Evolutionary conservation across 306 rosid species (phyloP).

Genomic region (Rosa rugosa): DNA sequence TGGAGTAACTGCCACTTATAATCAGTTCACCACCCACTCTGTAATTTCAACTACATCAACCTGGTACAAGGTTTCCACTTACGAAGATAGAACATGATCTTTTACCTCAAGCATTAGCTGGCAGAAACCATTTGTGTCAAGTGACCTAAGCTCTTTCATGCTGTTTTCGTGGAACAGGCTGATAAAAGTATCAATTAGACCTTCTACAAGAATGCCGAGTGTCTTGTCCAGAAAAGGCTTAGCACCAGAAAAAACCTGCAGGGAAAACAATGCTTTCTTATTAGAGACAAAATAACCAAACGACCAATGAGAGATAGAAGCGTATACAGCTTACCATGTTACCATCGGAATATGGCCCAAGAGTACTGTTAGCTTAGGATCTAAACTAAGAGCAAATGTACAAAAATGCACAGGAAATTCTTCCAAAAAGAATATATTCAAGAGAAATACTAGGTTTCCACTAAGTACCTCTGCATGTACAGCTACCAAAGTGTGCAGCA

Average conservation of each 20-base stretch:
- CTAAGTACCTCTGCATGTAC: conserved; percentile 94
- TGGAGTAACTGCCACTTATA: background rate
- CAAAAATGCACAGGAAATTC: background rate
- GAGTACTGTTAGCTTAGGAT: background rate
- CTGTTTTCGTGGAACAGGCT: conserved; percentile 84
- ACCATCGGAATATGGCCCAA: background rate
- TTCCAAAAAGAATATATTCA: background rate
- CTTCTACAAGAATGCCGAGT: conserved; percentile 97
- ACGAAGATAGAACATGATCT: conserved; percentile 16
- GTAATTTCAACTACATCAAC: conserved; percentile 11
- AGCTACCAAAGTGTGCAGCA: conserved; percentile 90
- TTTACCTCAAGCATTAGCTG: conserved; percentile 98
- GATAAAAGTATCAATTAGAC: conserved; percentile 92
- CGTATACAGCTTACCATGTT: background rate
- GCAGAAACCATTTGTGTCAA: conserved; percentile 89
- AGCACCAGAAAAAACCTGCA: conserved; percentile 90
- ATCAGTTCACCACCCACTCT: conserved; percentile 5
- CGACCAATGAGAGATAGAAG: background rate
- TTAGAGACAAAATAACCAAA: conserved; percentile 15
- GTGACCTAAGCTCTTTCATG: conserved; percentile 60
- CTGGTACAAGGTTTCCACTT: conserved; percentile 5
- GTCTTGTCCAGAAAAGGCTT: conserved; percentile 95
- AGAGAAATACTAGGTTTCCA: conserved; percentile 14
- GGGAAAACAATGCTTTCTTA: conserved; percentile 16
- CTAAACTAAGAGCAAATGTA: background rate